Conservation (phyloP, 768 basidiomycete species). For the Leccinum obscurum region DNA sequence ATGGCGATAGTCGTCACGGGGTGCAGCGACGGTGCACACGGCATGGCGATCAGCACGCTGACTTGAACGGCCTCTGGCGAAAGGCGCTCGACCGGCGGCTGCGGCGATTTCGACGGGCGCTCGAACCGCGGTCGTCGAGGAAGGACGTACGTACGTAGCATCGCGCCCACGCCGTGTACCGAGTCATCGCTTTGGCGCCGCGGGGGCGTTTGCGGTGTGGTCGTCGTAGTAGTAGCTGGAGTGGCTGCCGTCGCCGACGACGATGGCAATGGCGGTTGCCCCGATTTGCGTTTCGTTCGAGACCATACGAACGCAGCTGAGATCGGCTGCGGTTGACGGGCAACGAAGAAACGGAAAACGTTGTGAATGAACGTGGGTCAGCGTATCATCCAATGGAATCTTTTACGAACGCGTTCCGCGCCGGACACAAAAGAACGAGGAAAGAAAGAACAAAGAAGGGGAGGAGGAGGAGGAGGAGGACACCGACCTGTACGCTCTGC, state of each 20-base stretch:
- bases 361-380: not conserved
- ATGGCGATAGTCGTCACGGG: not conserved
- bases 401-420: not conserved
- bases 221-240: not conserved
- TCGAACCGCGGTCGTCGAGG: slow-evolving; percentile 6
- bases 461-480: not conserved
- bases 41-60: slow-evolving; percentile 50
- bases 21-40: slow-evolving; percentile 20
- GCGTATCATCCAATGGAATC: not conserved
- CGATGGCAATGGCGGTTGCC: not conserved
- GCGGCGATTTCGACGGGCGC: slow-evolving; percentile 11
- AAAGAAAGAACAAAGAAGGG: not conserved
- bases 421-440: not conserved
- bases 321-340: slow-evolving; percentile 18
- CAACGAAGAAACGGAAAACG: not conserved
- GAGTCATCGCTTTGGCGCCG: not conserved
- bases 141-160: slow-evolving; percentile 8
- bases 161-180: not conserved
- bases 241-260: not conserved
- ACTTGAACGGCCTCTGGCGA: slow-evolving; percentile 36
- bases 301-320: slow-evolving; percentile 24
- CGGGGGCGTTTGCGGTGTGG: not conserved
- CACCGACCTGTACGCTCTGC: slow-evolving; percentile 27
- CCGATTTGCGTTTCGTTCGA: slow-evolving; percentile 1
- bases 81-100: slow-evolving; percentile 12